Evolutionary conservation across 2,329 filamentous ascomycete species (phyloP), one percentile per base, ranked within the genome.

Genomic region (Blastomyces silverae): DNA sequence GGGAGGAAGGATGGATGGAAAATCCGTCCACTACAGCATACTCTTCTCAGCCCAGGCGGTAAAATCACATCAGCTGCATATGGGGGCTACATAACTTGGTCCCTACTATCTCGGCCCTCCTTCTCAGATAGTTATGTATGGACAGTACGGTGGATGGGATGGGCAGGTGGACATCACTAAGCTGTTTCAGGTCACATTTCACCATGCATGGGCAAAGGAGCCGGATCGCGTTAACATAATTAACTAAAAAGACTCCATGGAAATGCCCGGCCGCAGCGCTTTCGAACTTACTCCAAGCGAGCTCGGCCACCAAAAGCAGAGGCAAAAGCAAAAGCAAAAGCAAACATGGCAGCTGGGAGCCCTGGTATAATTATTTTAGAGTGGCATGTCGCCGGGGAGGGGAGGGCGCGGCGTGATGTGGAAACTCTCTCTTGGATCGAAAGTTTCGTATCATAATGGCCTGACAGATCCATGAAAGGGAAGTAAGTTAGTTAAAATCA

Each of bases 161-260:
- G 25, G 8, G 10, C 10, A 5, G 13, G 22, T 4, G 50, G 50
- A 28, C 13, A 28, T 53, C 22, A 53, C 50, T 28, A 28, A 53
- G 25, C 25, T 53, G 50, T 53, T 53, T 53, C 50, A 28, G 22
- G 50, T 53, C 50, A 53, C n/a, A 28, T 53, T 53, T n/a, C 50
- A 28, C 11, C 50, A 28, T 53, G 44, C 44, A 46, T n/a, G 20
- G 44, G 6, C 17, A 20, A n/a, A 17, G 44, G n/a, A 2, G 50
- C 50, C 22, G 22, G 50, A 53, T 53, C 7, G 2, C 3, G 22
- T 53, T 53, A 15, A 17, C 7, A n/a, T 46, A 7, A 22, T 13
- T 22, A 50, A 25, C n/a, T n/a, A n/a, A n/a, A 52, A 22, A 25
- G 20, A 52, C 20, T 28, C 13, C 7, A 1, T 8, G 7, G 28